These are phyloP conservation scores for Aaosphaeria arxii DNA, from an alignment of 2,329 filamentous ascomycete genomes.

Conservation along the genomic window DNA sequence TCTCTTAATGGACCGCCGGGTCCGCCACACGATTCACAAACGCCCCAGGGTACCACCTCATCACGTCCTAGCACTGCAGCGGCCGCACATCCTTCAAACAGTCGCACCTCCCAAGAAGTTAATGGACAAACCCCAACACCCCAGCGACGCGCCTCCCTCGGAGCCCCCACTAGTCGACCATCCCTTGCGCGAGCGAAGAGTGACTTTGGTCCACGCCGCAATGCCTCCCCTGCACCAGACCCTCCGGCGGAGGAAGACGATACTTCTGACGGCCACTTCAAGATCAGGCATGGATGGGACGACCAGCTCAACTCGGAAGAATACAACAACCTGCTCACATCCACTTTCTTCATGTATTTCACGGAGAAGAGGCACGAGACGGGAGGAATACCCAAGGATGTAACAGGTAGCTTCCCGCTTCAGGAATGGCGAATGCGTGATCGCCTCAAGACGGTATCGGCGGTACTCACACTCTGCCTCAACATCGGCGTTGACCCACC, in stretches of 20 bases:
- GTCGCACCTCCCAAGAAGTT: slow-evolving; percentile 11
- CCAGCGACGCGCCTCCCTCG: slow-evolving; percentile 53
- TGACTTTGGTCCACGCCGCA: slow-evolving; percentile 54
- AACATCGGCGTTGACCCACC: slow-evolving; percentile 98
- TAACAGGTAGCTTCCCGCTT: slow-evolving; percentile 54
- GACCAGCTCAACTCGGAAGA: slow-evolving; percentile 89
- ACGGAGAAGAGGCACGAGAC: slow-evolving; percentile 97
- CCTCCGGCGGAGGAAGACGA: slow-evolving; percentile 36
- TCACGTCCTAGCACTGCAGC: slow-evolving; percentile 27
- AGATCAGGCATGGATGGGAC: slow-evolving; percentile 83
- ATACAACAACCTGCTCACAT: slow-evolving; percentile 79
- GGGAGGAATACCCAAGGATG: slow-evolving; percentile 75
- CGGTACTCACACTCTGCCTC: slow-evolving; percentile 87
- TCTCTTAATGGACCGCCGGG: slow-evolving; percentile 6
- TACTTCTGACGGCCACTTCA: slow-evolving; percentile 52
- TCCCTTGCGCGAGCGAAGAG: slow-evolving; percentile 55
- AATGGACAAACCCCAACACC: slow-evolving; percentile 30
- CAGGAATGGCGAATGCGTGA: slow-evolving; percentile 98
- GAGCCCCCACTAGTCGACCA: slow-evolving; percentile 40
- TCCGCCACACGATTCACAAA: slow-evolving; percentile 11
- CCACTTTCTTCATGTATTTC: slow-evolving; percentile 99
- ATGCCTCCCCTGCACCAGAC: slow-evolving; percentile 10
- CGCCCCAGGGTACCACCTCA: slow-evolving; percentile 8
- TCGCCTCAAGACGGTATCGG: slow-evolving; percentile 92
- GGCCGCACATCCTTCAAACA: slow-evolving; percentile 11